A percentile compares a stretch with the other conserved stretches of the same genome.
phyloP scores from a whole-genome alignment of 176 grass and related monocot genomes.

The Tillandsia leiboldiana region DNA sequence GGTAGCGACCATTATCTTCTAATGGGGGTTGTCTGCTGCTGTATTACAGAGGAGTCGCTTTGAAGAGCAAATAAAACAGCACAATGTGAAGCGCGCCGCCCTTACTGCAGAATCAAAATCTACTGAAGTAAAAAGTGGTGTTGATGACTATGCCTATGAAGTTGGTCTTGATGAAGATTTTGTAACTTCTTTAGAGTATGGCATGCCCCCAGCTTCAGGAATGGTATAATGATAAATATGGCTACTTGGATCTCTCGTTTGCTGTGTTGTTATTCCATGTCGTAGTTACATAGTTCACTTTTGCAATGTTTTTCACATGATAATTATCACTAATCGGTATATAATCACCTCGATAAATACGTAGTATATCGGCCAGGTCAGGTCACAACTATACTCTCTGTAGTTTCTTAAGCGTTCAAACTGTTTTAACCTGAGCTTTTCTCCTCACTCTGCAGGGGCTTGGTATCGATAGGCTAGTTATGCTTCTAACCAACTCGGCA shows the following conservation, averaged over 20 bases:
- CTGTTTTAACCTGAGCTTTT: conserved; percentile 4
- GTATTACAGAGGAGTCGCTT: conserved; percentile 70
- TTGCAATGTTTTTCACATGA: no score
- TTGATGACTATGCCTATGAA: conserved; percentile 85
- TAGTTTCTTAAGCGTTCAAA: background rate
- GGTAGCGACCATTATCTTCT: background rate
- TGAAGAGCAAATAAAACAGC: conserved; percentile 91
- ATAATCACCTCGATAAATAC: no score
- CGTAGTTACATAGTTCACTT: no score
- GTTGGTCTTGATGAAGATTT: conserved; percentile 93
- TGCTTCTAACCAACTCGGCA: conserved; percentile 84
- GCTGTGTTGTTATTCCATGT: no score
- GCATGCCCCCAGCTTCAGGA: conserved; percentile 98
- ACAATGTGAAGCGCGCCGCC: conserved; percentile 66
- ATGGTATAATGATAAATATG: conserved; percentile 39
- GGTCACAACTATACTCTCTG: no score
- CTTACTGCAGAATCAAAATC: conserved; percentile 49
- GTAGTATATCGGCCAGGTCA: no score
- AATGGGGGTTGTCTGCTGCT: background rate
- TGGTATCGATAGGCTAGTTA: conserved; percentile 80
- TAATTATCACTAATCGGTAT: no score
- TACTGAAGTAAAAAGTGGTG: conserved; percentile 27
- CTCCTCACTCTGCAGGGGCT: conserved; percentile 41
- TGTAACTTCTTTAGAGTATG: conserved; percentile 80
- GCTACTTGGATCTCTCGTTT: no score